Evolutionary conservation across 2,329 filamentous ascomycete species (phyloP), one percentile per base, ranked within the genome.

Genomic region (Monosporascus sp.): DNA sequence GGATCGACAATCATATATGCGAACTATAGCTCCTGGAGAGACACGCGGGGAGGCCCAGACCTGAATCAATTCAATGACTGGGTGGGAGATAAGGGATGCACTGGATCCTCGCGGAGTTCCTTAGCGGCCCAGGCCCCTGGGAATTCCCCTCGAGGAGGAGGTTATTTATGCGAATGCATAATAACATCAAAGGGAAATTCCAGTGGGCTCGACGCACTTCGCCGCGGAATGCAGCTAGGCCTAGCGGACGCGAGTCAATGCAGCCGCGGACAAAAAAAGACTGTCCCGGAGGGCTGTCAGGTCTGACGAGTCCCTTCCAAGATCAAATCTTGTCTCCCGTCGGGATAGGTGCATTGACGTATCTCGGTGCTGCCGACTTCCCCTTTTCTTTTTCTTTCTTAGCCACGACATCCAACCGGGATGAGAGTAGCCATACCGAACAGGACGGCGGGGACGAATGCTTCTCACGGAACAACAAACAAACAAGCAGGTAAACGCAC

Each of bases 1-100:
- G 44, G 52, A 54, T 52, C 35, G 54, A 55, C 47, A 22, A 22
- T 35, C 52, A 52, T 57, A 58, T 61, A 60, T 52, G 54, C 54
- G 47, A 51, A 48, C 6, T 44, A 31, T 55, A 51, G 50, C 20
- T 31, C 43, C 43, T 46, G 52, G 57, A 59, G 52, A 55, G 48
- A 55, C 51, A 60, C 54, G 54, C 48, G 41, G 51, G 53, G 57
- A 50, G 48, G 38, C 14, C 24, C 3, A 46, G 43, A 27, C 11
- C 43, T 46, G 43, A 46, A 14, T 46, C 43, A 46, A 8, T 15
- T 31, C 43, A 18, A 46, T 24, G 31, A 31, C 43, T 6, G 7
- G 4, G 22, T 31, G 14, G 43, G 20, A 44, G 18, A 22, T 15
- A 20, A 44, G n/a, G 11, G 14, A 46, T 22, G 22, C 14, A 27